Evolutionary conservation across 1,139 yeast genomes (phyloP), one percentile per base, ranked within the genome.

Genomic region (Pneumocystis sp.): DNA sequence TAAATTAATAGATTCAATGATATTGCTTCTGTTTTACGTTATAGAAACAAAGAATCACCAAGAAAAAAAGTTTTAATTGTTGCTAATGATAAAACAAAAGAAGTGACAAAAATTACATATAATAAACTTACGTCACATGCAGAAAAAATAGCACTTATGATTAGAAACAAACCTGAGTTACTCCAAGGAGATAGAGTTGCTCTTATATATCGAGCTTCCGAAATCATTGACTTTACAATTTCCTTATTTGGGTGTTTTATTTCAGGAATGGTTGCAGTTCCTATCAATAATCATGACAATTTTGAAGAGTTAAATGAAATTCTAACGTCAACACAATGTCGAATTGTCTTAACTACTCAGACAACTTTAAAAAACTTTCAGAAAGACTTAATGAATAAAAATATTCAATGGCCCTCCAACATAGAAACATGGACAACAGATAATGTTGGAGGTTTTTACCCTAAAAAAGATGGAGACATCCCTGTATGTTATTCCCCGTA

Each of bases 221-320:
- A 95, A 74, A 85, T 89, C 0, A 81, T 87, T 21, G 97, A 93
- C 70, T 91, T 91, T 73, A 83, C 88, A 0, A 83, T 88, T 1
- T 96, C 97, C 0, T 75, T 95, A 21, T 82, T 89, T 73, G 98
- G 97, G 1, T 91, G 97, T 73, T 89, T 93, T 71, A 78, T 93
- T 69, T 96, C 97, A 0, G 96, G 96, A 0, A 88, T 89, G 57
- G 91, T 95, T 0, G 97, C 97, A 0, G 95, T 95, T 12, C 98
- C 98, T 0, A 72, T 85, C 59, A 78, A 78, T 64, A 68, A 67
- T 31, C 65, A 65, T 25, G 66, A 69, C 17, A 69, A 70, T 40
- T 68, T 65, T 60, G 65, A 56, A n/a, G 73, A 71, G 40, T 65
- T 71, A 62, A 67, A 66, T 21, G 85, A 84, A 67, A 87, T 91